These are phyloP conservation scores for Pleomassaria siparia DNA, from an alignment of 2,329 filamentous ascomycete species.

Conservation along the genomic window DNA sequence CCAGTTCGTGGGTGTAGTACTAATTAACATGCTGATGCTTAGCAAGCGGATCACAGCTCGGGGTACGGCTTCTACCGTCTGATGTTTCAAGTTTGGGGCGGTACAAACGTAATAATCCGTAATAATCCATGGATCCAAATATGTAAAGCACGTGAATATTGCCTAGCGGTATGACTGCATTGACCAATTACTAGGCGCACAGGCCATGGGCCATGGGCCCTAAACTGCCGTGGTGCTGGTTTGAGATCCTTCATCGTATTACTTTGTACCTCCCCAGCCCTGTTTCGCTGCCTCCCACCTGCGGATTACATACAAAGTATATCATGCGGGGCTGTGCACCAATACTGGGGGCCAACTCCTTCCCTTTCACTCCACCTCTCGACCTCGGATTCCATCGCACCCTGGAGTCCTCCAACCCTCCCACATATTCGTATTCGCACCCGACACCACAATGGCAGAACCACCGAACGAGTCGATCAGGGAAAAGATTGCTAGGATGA, in stretches of 20 bases:
- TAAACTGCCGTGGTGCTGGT: background rate
- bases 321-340: constrained; percentile 10
- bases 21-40: background rate
- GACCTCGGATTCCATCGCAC: background rate
- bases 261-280: constrained; percentile 1
- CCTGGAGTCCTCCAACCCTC: background rate
- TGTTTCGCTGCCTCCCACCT: background rate
- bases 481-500: constrained; percentile 50
- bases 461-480: constrained; percentile 34
- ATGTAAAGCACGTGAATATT: too few relatives aligned
- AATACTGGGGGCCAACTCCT: background rate
- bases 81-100: background rate
- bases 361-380: background rate
- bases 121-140: background rate
- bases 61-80: background rate
- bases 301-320: too few relatives aligned
- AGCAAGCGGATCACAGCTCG: background rate
- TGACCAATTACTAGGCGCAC: constrained; percentile 1
- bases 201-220: background rate
- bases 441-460: constrained; percentile 34
- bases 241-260: constrained; percentile 8
- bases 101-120: too few relatives aligned
- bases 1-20: background rate
- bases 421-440: background rate
- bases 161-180: too few relatives aligned